A percentile compares a stretch with the other conserved stretches of the same genome.
Evolutionary conservation across 257 asterid species (phyloP).

Genomic region (Jaltomata sinuosa): DNA sequence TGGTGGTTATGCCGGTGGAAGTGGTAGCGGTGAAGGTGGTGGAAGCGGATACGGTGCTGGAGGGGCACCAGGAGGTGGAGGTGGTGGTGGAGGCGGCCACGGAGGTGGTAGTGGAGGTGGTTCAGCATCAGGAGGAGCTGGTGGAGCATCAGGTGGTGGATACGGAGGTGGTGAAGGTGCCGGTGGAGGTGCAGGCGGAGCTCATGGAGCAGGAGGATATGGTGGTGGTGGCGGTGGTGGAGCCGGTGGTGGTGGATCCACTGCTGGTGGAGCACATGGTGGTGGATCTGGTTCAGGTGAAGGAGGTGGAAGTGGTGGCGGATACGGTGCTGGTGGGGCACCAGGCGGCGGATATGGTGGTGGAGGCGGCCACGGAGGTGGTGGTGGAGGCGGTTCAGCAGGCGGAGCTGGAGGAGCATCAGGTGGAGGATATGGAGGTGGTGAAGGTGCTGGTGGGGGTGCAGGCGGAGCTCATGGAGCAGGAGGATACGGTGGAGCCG

Average conservation of each 20-base stretch:
- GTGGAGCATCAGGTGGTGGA: no score
- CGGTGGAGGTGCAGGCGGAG: slow-evolving; percentile 7
- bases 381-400: slow-evolving; percentile 44
- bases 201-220: no score
- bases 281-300: not conserved
- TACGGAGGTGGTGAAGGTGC: no score
- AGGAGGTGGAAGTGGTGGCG: slow-evolving; percentile 9
- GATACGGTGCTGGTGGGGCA: slow-evolving; percentile 15
- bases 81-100: slow-evolving; percentile 35
- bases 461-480: slow-evolving; percentile 39
- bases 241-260: not conserved
- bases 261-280: no score
- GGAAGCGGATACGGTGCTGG: slow-evolving; percentile 40
- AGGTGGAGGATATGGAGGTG: slow-evolving; percentile 25
- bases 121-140: no score
- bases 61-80: slow-evolving; percentile 25
- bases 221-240: not conserved
- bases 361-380: slow-evolving; percentile 15
- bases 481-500: slow-evolving; percentile 39
- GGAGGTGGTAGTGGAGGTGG: no score
- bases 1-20: slow-evolving; percentile 17
- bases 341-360: slow-evolving; percentile 18
- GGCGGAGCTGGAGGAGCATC: slow-evolving; percentile 29
- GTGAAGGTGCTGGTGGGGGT: slow-evolving; percentile 43
- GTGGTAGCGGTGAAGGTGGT: slow-evolving; percentile 22